Conservation (phyloP, 306 rosid genomes). For the Vigna angularis region DNA sequence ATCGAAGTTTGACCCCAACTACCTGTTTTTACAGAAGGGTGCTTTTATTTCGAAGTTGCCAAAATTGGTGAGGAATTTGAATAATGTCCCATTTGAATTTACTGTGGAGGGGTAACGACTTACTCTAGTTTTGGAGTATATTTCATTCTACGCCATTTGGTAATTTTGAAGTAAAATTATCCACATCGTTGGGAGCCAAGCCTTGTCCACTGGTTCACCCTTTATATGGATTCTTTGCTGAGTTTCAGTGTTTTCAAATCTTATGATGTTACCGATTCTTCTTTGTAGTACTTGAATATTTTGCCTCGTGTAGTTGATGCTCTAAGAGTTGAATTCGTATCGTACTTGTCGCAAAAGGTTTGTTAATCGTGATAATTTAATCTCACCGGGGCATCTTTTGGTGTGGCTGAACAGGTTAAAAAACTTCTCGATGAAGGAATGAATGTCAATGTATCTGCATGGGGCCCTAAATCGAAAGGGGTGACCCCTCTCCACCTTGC, state of each 20-base stretch:
- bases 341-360: slow-evolving; percentile 17
- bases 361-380: slow-evolving; percentile 3
- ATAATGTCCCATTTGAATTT: background rate
- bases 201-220: background rate
- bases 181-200: background rate
- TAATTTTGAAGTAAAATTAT: background rate
- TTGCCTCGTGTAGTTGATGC: background rate
- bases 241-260: background rate
- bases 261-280: slow-evolving; percentile 3
- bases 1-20: background rate
- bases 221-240: background rate
- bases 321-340: background rate
- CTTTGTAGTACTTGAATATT: background rate
- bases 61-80: background rate
- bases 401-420: slow-evolving; percentile 65
- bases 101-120: background rate
- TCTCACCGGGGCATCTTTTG: slow-evolving; percentile 28
- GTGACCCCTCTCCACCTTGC: slow-evolving; percentile 97
- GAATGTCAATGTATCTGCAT: slow-evolving; percentile 85
- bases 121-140: background rate
- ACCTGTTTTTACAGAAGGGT: background rate
- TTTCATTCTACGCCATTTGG: background rate
- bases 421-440: slow-evolving; percentile 84
- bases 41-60: background rate
- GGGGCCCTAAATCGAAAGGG: slow-evolving; percentile 94